Base-by-base conservation (phyloP, 2,329 filamentous ascomycete species). In the Paracamarosporium sp. region DNA sequence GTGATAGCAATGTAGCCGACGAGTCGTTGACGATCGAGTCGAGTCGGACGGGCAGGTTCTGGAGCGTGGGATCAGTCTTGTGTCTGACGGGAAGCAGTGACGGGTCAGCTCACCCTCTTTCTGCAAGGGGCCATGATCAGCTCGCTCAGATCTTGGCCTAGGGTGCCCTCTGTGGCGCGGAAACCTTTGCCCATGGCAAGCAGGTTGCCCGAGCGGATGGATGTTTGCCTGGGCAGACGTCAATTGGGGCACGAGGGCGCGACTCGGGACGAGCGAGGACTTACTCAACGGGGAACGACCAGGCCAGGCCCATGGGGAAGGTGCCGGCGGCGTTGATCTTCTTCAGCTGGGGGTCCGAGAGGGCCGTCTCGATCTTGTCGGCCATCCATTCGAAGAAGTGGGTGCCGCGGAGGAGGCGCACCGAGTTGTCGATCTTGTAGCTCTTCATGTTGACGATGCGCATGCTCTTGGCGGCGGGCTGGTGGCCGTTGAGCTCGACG, bases 311-410 rank as follows among this genome's bases (percentile, higher is more conserved):
- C 80, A 88, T 85, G 5, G 81, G 78, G 54, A 88, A 73, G 11
- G 77, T 78, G 17, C 73, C 74, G 41, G 76, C 61, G 45, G 57
- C 63, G 56, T 74, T 73, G 67, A 62, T 77, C 70, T 51, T 75
- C 48, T 75, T 71, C 63, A 66, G 77, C 72, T 59, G 75, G 61
- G 69, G 72, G 50, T 76, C 73, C 33, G 68, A 72, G 46, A 88
- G 74, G 72, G 85, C 84, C 8, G 81, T 78, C 41, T 82, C 80
- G 55, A 89, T 87, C 58, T 82, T 81, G 46, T 79, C 79, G 5
- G 86, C 87, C 82, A 89, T 88, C 87, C 87, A 89, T 68, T 88
- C 85, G 68, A 89, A 89, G 71, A 89, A 89, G 1, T 79, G 76
- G 24, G 79, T 80, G 1, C 86, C 86, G 55, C 81, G 77, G 57